Base-by-base conservation (phyloP, 306 rosid genomes). In the Cicer pinnatifidum region DNA sequence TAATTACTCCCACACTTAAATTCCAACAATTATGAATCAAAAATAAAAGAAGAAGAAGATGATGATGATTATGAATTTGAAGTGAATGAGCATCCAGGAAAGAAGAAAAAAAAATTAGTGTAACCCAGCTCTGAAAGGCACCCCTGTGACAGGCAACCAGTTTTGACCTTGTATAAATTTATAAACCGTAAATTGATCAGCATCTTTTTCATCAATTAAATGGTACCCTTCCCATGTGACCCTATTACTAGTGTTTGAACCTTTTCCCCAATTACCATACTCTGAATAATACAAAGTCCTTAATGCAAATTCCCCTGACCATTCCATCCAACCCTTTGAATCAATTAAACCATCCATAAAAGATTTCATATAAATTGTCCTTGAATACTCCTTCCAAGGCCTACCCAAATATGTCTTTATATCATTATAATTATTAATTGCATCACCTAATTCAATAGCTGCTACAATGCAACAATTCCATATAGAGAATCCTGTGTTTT, bases 311-410 rank as follows among this genome's bases (percentile, higher is more conserved):
- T 78, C 82, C 44, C 80, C 83, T 8, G 59, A 67, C 91, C 89
- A 86, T 75, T 83, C 85, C 0, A 12, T 63, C 94, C 91, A 89
- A n/a, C 94, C 94, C 39, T 73, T 81, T 0, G 84, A 78, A 68
- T 89, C 88, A 44, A 85, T 75, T 9, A 87, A 35, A 7, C 80
- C 82, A 56, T 83, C 87, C 82, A 84, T 72, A 52, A 71, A 87
- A 72, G 76, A 64, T 39, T 89, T 72, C 85, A 87, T 64, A 61
- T 69, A 89, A 39, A 85, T 75, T 7, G 85, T 81, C 38, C 88
- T 86, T 6, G 89, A 85, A 65, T 76, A 85, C 67, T 82, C 80
- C 70, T 85, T 81, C 91, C 94, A 89, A 20, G 91, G 88, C 81
- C 91, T 43, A 48, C 91, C 90, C 54, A 86, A 51, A 77, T 72